These are phyloP conservation scores for Chimonanthus salicifolius DNA, from an alignment of 164 flowering plant genomes.

Conservation along the genomic window DNA sequence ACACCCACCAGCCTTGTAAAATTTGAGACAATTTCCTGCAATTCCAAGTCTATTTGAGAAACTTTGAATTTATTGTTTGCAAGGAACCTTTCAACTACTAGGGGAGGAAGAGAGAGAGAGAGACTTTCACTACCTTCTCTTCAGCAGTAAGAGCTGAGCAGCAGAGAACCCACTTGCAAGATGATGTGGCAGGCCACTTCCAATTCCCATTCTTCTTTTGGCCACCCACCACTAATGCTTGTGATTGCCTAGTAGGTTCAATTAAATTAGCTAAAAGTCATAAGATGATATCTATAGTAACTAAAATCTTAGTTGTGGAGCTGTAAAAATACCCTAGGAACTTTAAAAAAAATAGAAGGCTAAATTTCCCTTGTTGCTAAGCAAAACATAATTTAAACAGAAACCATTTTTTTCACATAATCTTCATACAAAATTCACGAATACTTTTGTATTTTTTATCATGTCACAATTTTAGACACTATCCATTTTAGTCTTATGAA, in stretches of 20 bases:
- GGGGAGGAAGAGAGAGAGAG: not conserved
- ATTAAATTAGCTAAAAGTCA: constrained; percentile 6
- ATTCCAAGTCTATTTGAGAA: constrained; percentile 5
- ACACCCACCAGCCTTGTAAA: constrained; percentile 55
- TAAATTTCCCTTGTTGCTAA: too few relatives aligned
- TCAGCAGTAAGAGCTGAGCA: constrained; percentile 64
- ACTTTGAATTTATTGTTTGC: not conserved
- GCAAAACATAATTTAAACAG: too few relatives aligned
- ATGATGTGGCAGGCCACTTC: constrained; percentile 28
- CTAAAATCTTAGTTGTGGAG: not conserved
- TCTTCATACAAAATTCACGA: too few relatives aligned
- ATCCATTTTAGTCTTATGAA: too few relatives aligned
- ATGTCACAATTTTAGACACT: too few relatives aligned
- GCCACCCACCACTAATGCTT: constrained; percentile 13
- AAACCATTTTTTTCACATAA: too few relatives aligned
- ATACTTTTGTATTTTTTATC: too few relatives aligned
- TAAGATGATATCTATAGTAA: not conserved
- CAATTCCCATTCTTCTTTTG: constrained; percentile 13
- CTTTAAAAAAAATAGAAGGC: too few relatives aligned
- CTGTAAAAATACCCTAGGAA: too few relatives aligned
- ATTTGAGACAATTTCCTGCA: constrained; percentile 64
- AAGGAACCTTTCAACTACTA: not conserved
- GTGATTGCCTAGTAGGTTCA: constrained; percentile 28
- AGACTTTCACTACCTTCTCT: constrained; percentile 54
- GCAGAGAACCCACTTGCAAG: constrained; percentile 58